A percentile compares a stretch with the other conserved stretches of the same genome.
Evolutionary conservation across 305 asterid species (phyloP).

Genomic region (Fraxinus sp.): DNA sequence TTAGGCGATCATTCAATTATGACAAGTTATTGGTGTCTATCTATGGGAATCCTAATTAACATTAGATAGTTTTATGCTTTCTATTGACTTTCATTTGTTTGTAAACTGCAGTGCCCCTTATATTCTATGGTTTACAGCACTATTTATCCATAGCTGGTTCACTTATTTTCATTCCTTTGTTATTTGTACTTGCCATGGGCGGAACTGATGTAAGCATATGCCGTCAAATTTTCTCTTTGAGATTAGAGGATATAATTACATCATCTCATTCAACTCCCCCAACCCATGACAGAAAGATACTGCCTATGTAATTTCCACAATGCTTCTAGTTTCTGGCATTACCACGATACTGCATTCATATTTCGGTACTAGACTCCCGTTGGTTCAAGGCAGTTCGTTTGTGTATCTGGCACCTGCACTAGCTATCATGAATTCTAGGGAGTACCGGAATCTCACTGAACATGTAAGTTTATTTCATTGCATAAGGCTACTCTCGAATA

Average conservation of each 20-base stretch:
- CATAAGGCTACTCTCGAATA: background rate
- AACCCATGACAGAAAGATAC: slow-evolving; percentile 74
- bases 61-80: background rate
- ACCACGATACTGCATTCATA: slow-evolving; percentile 73
- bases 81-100: slow-evolving; percentile 27
- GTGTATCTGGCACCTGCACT: slow-evolving; percentile 94
- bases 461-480: slow-evolving; percentile 54
- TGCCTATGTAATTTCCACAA: slow-evolving; percentile 86
- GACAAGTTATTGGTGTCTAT: background rate
- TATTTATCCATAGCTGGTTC: slow-evolving; percentile 94
- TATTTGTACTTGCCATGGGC: slow-evolving; percentile 90
- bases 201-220: slow-evolving; percentile 85
- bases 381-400: slow-evolving; percentile 98
- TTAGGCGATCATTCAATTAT: background rate
- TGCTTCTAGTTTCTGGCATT: slow-evolving; percentile 83
- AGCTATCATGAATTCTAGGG: slow-evolving; percentile 83
- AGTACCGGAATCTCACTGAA: slow-evolving; percentile 78
- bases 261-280: background rate
- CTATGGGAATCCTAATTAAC: background rate
- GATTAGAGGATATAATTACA: background rate
- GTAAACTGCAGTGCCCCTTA: slow-evolving; percentile 58
- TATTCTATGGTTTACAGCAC: slow-evolving; percentile 86
- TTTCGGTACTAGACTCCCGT: slow-evolving; percentile 93
- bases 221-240: slow-evolving; percentile 7
- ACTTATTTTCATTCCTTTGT: slow-evolving; percentile 84